Percentiles rank a stretch among this genome's conserved stretches.
phyloP scores from a whole-genome alignment of 176 grass and related monocot species.

The Oropetium thomaeum region DNA sequence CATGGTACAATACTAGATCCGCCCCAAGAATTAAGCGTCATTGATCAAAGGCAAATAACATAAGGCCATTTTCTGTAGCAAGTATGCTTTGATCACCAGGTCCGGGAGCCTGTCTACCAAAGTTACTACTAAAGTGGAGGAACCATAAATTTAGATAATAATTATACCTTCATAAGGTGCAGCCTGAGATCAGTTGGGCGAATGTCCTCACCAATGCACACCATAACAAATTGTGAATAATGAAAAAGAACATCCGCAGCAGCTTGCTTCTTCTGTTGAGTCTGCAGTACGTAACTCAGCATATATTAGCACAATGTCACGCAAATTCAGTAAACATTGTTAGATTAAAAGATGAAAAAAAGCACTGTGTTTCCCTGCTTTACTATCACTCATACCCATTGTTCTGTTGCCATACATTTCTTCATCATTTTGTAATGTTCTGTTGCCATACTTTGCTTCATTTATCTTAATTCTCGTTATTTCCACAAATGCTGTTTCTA shows the following conservation, averaged over 20 bases:
- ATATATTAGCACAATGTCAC: background rate
- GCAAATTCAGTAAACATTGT: background rate
- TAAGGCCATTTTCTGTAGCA: background rate
- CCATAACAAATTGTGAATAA: constrained; percentile 92
- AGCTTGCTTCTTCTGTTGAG: constrained; percentile 82
- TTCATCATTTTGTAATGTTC: background rate
- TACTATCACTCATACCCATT: background rate
- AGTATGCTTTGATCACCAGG: background rate
- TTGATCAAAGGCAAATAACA: background rate
- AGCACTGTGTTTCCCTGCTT: background rate
- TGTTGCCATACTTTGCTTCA: background rate
- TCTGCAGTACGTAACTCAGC: constrained; percentile 48
- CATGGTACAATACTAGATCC: too few relatives aligned
- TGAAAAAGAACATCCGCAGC: constrained; percentile 82
- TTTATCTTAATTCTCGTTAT: background rate
- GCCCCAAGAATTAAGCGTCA: background rate
- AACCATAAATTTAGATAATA: background rate
- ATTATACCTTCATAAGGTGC: constrained; percentile 89
- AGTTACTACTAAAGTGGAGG: background rate
- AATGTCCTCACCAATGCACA: constrained; percentile 92
- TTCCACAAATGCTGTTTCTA: background rate
- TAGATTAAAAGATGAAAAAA: background rate
- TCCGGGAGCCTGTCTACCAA: background rate
- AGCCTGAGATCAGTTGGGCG: constrained; percentile 83
- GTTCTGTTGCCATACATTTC: background rate